These are phyloP conservation scores for Pseudocercospora macadamiae DNA, from an alignment of 2,329 filamentous ascomycete species.

Conservation along the genomic window DNA sequence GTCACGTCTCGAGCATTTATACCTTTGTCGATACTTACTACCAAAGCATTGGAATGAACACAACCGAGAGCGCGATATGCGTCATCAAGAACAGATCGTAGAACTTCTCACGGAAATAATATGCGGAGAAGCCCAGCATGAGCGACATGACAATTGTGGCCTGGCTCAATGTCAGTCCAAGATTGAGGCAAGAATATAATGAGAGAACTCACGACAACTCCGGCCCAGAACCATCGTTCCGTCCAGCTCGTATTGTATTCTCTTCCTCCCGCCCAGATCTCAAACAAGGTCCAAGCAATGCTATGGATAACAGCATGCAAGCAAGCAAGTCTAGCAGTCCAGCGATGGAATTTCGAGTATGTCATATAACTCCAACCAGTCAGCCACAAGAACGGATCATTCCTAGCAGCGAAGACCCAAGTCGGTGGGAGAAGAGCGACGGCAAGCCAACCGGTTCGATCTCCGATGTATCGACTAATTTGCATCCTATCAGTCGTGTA, in stretches of 20 bases:
- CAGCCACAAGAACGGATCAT: conserved; percentile 67
- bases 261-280: conserved; percentile 49
- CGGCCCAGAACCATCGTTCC: conserved; percentile 55
- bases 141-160: conserved; percentile 52
- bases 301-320: conserved; percentile 66
- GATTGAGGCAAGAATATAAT: no score
- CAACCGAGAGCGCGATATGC: conserved; percentile 57
- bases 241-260: conserved; percentile 36
- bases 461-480: conserved; percentile 54
- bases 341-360: conserved; percentile 69
- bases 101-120: conserved; percentile 55
- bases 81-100: conserved; percentile 57
- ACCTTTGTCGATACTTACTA: no score
- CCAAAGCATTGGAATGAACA: conserved; percentile 56
- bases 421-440: conserved; percentile 66
- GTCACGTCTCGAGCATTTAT: no score
- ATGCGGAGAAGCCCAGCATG: conserved; percentile 53
- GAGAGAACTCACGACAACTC: conserved; percentile 42
- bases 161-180: no score
- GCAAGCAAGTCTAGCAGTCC: conserved; percentile 65
- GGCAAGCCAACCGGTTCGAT: conserved; percentile 66
- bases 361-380: conserved; percentile 71
- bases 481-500: conserved; percentile 40
- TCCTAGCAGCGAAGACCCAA: conserved; percentile 69
- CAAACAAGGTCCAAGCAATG: conserved; percentile 51